A percentile compares a stretch with the other conserved stretches of the same genome.
These are phyloP conservation scores for Bothriochloa decipiens DNA, from an alignment of 176 grass and related monocot species.

Conservation along the genomic window DNA sequence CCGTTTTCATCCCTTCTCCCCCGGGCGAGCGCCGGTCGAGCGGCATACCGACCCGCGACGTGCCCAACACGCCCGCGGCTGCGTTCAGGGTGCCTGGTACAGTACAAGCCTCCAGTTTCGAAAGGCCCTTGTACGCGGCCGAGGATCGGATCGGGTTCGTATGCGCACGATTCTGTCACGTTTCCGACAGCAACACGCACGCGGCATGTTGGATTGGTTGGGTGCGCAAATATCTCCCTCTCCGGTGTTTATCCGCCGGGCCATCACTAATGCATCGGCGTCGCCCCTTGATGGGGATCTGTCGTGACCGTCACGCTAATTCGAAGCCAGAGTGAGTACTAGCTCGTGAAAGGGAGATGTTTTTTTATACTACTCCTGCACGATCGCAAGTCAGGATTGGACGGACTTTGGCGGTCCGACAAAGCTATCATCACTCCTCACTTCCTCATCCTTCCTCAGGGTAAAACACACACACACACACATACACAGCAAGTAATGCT, in stretches of 20 bases:
- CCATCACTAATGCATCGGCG: neutral
- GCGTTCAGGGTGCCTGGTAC: neutral
- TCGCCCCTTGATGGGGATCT: neutral
- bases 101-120: neutral
- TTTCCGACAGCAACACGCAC: constrained; percentile 5
- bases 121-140: neutral
- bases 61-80: neutral
- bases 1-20: too few relatives aligned
- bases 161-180: constrained; percentile 2
- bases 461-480: neutral
- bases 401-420: neutral
- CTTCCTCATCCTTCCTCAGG: neutral
- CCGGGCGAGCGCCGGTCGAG: too few relatives aligned
- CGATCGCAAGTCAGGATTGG: neutral
- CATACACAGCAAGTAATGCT: neutral
- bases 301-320: neutral
- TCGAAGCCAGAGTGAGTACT: neutral
- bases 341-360: too few relatives aligned
- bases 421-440: neutral
- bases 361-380: neutral
- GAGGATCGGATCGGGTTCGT: neutral
- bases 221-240: neutral
- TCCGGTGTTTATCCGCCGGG: neutral
- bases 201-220: neutral
- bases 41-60: neutral